phyloP scores from a whole-genome alignment of 73 alveolate species.

The Durusdinium trenchii region DNA sequence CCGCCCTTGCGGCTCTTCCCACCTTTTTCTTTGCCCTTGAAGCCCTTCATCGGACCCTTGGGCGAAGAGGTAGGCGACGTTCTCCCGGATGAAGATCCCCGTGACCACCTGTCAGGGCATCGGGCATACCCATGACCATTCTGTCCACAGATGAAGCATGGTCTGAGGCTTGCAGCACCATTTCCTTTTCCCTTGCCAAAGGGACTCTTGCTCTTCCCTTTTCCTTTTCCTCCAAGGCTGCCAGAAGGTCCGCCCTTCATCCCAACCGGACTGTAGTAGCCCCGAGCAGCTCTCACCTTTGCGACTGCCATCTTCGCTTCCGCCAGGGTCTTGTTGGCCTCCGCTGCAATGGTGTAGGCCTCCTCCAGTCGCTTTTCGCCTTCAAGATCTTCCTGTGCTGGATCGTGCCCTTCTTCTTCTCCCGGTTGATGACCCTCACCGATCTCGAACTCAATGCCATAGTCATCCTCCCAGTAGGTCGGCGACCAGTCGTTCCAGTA shows the following conservation, averaged over 20 bases:
- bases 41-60: not conserved
- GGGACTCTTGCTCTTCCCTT: not conserved
- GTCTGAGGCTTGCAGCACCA: too few species aligned
- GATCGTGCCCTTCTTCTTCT: not conserved
- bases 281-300: not conserved
- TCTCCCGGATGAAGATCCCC: too few species aligned
- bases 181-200: too few species aligned
- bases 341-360: not conserved
- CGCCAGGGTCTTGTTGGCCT: not conserved
- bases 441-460: not conserved
- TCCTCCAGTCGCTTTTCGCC: not conserved
- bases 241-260: too few species aligned
- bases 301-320: not conserved
- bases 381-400: not conserved
- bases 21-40: not conserved
- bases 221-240: too few species aligned
- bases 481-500: too few species aligned
- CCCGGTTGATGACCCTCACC: not conserved
- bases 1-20: not conserved
- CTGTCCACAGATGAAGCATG: too few species aligned
- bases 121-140: too few species aligned
- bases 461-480: too few species aligned
- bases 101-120: too few species aligned
- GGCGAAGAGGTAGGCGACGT: too few species aligned
- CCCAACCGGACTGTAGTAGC: not conserved